Base-by-base conservation (phyloP, 768 basidiomycete genomes). In the Pleurotus giganteus region DNA sequence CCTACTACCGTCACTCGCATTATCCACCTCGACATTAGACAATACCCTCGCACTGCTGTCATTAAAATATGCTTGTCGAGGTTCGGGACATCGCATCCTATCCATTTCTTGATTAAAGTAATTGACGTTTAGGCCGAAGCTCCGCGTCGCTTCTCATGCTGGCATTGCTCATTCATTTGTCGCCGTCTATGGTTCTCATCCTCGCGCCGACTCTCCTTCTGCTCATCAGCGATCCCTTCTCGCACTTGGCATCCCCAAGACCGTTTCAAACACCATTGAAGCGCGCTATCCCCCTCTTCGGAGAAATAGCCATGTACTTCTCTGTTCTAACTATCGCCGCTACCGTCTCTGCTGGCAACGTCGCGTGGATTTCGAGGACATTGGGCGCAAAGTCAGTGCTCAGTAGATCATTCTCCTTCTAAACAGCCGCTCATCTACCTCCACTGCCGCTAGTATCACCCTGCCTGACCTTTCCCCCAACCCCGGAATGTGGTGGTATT, bases 401-500 rank as follows among this genome's bases (percentile, higher is more conserved):
- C n/a, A n/a, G 94, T 94, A 64, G 65, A 81, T 71, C 42, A 13
- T 23, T 37, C 2, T 23, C 26, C 49, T 31, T 47, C 42, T 4
- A 34, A 19, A 24, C 21, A 29, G 19, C 24, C 27, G 17, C 39
- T 44, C n/a, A 46, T 31, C 42, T n/a, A 36, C 41, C 44, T 49
- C 60, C 7, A 58, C 27, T 47, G 52, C 34, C 19, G 41, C 12
- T 60, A 98, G 95, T 43, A 63, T 97, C 21, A 82, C 80, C 17
- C 81, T 97, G 7, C 89, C 90, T 1, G 95, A 97, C 66, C 71
- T 98, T 58, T 94, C 93, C 7, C 96, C 97, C 0, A 98, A 95
- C 61, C 84, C 91, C 3, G 96, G 97, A 1, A 71, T 98, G 26
- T 94, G 94, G 90, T 98, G 96, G 96, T 98, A 98, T 69, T 98